phyloP scores from a whole-genome alignment of 2,329 filamentous ascomycete genomes.

The Niveomyces coronatus region DNA sequence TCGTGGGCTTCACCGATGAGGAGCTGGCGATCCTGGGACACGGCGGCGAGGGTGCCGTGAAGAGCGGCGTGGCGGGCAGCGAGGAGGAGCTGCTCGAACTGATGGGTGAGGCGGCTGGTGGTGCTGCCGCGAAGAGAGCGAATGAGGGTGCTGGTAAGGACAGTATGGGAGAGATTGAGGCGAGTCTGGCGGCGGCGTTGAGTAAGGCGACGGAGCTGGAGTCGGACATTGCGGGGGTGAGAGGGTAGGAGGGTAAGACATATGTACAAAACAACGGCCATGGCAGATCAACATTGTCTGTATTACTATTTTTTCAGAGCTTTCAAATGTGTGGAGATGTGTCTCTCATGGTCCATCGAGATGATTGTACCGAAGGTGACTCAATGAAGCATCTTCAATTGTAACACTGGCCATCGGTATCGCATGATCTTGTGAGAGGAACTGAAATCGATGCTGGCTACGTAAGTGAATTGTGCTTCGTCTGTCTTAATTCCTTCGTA shows the following conservation, averaged over 20 bases:
- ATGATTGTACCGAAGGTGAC: no score
- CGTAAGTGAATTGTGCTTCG: no score
- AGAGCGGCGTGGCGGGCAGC: conserved; percentile 20
- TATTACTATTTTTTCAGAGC: no score
- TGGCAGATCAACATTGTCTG: no score
- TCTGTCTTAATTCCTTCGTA: no score
- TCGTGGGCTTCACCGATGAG: conserved; percentile 27
- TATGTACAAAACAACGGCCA: neutral
- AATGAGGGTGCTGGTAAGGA: no score
- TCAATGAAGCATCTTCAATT: no score
- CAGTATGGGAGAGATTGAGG: conserved; percentile 13
- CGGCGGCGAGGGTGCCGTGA: conserved; percentile 17
- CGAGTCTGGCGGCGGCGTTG: neutral
- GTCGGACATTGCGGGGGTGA: conserved; percentile 4
- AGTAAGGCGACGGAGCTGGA: conserved; percentile 1
- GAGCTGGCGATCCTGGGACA: conserved; percentile 25
- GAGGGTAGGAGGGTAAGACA: neutral
- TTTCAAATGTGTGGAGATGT: no score
- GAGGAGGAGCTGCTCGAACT: conserved; percentile 28
- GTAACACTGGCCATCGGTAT: no score
- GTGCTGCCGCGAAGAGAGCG: neutral
- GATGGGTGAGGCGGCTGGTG: conserved; percentile 14
- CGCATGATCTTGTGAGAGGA: no score
- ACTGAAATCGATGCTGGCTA: no score
- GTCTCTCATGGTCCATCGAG: no score